Base-by-base conservation (phyloP, 345 rosid genomes). In the Lepidium didymum region DNA sequence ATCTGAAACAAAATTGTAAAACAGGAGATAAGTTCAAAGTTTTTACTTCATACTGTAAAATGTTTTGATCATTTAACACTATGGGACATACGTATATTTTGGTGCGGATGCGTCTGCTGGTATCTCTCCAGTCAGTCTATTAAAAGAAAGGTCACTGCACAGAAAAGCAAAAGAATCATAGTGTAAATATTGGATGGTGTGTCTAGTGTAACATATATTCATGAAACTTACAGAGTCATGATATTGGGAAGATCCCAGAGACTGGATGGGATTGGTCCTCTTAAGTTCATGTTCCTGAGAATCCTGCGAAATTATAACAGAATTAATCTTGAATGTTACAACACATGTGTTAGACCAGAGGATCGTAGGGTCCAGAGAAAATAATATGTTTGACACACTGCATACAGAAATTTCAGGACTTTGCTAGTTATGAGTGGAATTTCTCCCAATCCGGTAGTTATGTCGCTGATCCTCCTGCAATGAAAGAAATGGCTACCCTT, bases 391-490 rank as follows among this genome's bases (percentile, higher is more conserved):
- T 42, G 40, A 56, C 15, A 56, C 47, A 40, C 3, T 51, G 33
- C 78, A 16, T 62, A 75, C 78, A 75, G 6, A 40, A 7, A 62
- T 55, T 62, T 54, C 12, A 75, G 59, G 45, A 63, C 75, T 55
- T 75, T 61, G 80, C 75, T 85, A 37, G 54, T 56, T 8, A 84
- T 73, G 21, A 29, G 37, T 21, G 89, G 87, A 68, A 84, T 67
- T 16, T 63, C 23, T 61, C 80, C 70, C 56, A 60, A 6, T 19
- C 60, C 67, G 42, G 73, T 69, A 46, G 16, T 45, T 55, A 82
- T 67, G 58, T 85, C 86, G 12, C 80, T 77, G 51, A 87, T 83
- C 76, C 78, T 85, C 85, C 93, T 87, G 78, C 53, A 60, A n/a
- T 25, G 5, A 51, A 19, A 8, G 12, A 47, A 57, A 8, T 58